phyloP scores from a whole-genome alignment of 305 asterid genomes.

The Solanum hybrid region DNA sequence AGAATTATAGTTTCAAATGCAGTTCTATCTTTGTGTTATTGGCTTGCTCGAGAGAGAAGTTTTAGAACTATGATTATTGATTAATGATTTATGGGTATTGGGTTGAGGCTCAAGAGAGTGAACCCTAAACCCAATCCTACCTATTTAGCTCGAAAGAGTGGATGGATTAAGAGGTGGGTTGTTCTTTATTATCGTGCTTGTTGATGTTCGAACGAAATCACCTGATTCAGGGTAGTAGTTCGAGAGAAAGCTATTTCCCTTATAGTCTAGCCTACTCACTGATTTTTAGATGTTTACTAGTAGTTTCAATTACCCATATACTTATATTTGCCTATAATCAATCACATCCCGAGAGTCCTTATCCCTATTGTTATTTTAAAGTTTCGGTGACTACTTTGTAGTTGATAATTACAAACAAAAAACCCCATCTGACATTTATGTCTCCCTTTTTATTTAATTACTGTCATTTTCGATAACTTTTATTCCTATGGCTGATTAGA shows the following conservation, averaged over 20 bases:
- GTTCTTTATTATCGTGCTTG: neutral
- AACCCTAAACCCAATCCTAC: neutral
- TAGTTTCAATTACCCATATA: neutral
- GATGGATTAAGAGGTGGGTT: neutral
- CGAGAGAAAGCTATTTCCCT: neutral
- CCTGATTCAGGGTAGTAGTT: neutral
- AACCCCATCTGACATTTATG: no score
- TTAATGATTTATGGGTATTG: neutral
- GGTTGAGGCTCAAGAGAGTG: neutral
- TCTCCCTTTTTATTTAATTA: neutral
- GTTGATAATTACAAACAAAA: neutral
- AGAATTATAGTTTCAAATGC: neutral
- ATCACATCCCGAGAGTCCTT: neutral
- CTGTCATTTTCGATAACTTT: no score
- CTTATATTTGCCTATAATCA: neutral
- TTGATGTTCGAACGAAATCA: neutral
- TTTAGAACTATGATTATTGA: no score
- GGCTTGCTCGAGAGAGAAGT: neutral
- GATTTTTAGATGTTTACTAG: neutral
- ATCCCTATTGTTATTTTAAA: no score
- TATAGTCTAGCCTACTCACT: neutral
- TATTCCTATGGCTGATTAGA: neutral
- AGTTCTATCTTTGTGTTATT: neutral
- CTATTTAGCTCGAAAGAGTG: no score
- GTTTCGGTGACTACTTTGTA: neutral